phyloP scores from a whole-genome alignment of 306 rosid species.

The Quercus bicolor region DNA sequence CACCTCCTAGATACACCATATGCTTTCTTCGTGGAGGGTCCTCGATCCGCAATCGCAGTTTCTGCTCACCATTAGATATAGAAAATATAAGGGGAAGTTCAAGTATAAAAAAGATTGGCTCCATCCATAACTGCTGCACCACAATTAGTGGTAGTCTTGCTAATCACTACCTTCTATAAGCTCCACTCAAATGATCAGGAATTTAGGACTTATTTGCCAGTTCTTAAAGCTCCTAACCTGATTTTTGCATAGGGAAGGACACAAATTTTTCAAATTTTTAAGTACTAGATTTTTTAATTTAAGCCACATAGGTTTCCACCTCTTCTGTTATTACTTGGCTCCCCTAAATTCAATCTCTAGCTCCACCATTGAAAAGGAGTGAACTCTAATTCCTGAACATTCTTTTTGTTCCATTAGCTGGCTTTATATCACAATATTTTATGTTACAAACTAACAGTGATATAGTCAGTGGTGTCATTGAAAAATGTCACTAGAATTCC shows the following conservation, averaged over 20 bases:
- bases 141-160: not conserved
- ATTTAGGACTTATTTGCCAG: not conserved
- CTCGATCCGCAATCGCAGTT: conserved; percentile 86
- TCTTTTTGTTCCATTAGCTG: not conserved
- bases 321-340: not conserved
- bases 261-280: not conserved
- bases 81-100: conserved; percentile 10
- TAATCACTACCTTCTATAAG: not conserved
- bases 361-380: not conserved
- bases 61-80: conserved; percentile 41
- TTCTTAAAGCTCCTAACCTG: not conserved
- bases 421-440: not conserved
- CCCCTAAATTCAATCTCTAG: not conserved
- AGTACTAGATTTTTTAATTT: not conserved
- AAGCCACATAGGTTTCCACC: not conserved
- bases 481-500: not conserved
- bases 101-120: not conserved
- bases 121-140: not conserved
- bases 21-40: conserved; percentile 99
- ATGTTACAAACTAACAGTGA: not conserved
- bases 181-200: not conserved
- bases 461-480: not conserved
- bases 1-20: conserved; percentile 99
- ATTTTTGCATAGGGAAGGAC: not conserved
- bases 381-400: not conserved